Evolutionary conservation across 495 filamentous ascomycete genomes (phyloP), one percentile per base, ranked within the genome.

Genomic region (Jackrogersella minutella): DNA sequence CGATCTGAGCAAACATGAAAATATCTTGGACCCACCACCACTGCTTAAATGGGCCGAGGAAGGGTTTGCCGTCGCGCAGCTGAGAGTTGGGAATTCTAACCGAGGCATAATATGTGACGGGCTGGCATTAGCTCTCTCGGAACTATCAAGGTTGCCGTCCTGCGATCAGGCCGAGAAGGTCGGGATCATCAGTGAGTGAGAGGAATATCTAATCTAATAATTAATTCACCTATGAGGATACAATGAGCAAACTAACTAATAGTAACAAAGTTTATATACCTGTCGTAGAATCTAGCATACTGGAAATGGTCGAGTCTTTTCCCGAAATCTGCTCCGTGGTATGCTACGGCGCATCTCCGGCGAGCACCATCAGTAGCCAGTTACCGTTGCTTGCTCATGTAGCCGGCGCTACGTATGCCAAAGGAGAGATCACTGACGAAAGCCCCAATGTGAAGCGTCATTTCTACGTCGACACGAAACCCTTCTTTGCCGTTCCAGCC

Each of bases 41-140:
- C 58, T 79, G 17, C 66, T 79, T 52, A 88, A 87, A 76, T 88
- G 85, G 84, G 85, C 85, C 3, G 85, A 88, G 68, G 85, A 87
- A 73, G 81, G 85, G 5, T 87, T 81, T 54, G 77, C 82, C 1
- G 82, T 85, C 2, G 81, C 73, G 0, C 78, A 83, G 63, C 62
- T 85, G 0, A 61, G 49, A 7, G 30, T 51, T 2, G 34, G 34
- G 0, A 53, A 51, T 16, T 40, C 66, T 43, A 17, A 49, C 10
- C 4, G 41, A 37, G 64, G 58, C 3, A 36, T 44, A 9, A 37
- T 60, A 53, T 21, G 17, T 2, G 62, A 59, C 49, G 52, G 63
- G 50, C 62, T 67, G 11, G 30, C 71, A 49, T 39, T 9, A 31
- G 70, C 73, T 0, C 11, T 74, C 1, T 64, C 51, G 0, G 70